Evolutionary conservation across 2,329 filamentous ascomycete genomes (phyloP).

Genomic region (Zymoseptoria brevis): DNA sequence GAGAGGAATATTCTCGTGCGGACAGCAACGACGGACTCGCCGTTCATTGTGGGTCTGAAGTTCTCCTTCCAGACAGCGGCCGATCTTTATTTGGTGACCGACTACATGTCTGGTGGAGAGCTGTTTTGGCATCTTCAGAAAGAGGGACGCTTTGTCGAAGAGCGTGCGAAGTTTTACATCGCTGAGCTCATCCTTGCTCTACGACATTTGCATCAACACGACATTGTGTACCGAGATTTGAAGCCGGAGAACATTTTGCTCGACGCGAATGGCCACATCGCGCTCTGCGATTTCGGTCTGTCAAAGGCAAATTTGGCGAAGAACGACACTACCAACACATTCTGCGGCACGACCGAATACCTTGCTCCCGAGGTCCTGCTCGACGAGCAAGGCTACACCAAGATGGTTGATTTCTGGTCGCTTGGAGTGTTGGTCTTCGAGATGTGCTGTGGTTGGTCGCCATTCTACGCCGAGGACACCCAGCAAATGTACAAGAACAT

Average conservation of each 20-base stretch:
- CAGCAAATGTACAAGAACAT: constrained; percentile 99
- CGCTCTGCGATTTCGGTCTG: constrained; percentile 91
- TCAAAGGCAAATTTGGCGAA: constrained; percentile 97
- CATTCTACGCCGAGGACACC: constrained; percentile 97
- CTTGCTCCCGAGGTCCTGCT: constrained; percentile 89
- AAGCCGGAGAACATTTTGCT: constrained; percentile 97
- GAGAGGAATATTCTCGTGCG: constrained; percentile 96
- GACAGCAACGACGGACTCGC: constrained; percentile 89
- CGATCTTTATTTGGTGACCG: constrained; percentile 94
- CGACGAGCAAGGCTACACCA: constrained; percentile 95
- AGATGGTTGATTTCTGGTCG: constrained; percentile 99
- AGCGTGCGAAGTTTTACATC: constrained; percentile 96
- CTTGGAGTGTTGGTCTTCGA: constrained; percentile 95
- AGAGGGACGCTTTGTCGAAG: constrained; percentile 90
- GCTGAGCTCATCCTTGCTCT: constrained; percentile 93
- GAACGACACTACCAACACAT: constrained; percentile 97
- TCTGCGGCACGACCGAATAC: constrained; percentile 97
- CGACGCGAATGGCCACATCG: constrained; percentile 95
- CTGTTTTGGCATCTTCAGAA: constrained; percentile 98
- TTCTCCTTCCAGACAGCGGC: constrained; percentile 98
- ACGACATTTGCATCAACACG: constrained; percentile 89
- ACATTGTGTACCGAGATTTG: constrained; percentile 94
- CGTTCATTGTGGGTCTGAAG: constrained; percentile 95
- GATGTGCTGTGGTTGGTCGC: constrained; percentile 99
- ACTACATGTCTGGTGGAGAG: constrained; percentile 98